phyloP scores from a whole-genome alignment of 768 basidiomycete genomes.

The Punctularia strigosozonata region DNA sequence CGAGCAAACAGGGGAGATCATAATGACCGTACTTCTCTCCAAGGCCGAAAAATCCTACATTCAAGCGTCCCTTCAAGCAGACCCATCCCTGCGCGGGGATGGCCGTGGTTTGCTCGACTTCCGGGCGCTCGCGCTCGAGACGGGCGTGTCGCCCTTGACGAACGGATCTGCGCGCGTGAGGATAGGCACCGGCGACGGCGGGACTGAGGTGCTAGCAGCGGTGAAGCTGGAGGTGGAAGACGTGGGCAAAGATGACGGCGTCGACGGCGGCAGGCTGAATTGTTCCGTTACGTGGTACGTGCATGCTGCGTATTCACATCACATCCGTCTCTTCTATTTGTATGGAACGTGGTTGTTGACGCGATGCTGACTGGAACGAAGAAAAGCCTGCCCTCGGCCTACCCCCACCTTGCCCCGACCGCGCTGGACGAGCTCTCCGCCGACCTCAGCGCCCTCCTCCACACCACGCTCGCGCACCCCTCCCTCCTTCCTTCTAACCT shows the following conservation, averaged over 20 bases:
- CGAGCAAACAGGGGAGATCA: too few relatives aligned
- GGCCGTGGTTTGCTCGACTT: conserved; percentile 61
- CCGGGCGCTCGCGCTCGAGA: conserved; percentile 60
- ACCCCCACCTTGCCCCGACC: conserved; percentile 50
- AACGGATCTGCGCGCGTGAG: conserved; percentile 74
- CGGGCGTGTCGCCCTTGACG: conserved; percentile 67
- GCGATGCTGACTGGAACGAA: conserved; percentile 20
- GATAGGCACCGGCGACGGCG: conserved; percentile 49
- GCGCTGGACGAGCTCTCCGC: conserved; percentile 69
- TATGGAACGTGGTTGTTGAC: not conserved
- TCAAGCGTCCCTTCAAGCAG: conserved; percentile 46
- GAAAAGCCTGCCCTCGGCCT: conserved; percentile 72
- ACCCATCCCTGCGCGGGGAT: conserved; percentile 60
- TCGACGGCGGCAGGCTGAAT: conserved; percentile 48
- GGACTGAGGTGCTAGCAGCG: conserved; percentile 72
- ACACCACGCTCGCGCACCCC: conserved; percentile 53
- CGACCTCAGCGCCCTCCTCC: conserved; percentile 54
- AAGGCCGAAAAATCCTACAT: conserved; percentile 77
- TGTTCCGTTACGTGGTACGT: conserved; percentile 73
- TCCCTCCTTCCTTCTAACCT: not conserved
- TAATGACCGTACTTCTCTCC: conserved; percentile 31
- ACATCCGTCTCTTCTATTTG: conserved; percentile 5
- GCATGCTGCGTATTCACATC: not conserved
- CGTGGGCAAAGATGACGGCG: conserved; percentile 26
- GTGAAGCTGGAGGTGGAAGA: conserved; percentile 71